phyloP scores from a whole-genome alignment of 2,329 filamentous ascomycete genomes.

The Talaromyces sp. region DNA sequence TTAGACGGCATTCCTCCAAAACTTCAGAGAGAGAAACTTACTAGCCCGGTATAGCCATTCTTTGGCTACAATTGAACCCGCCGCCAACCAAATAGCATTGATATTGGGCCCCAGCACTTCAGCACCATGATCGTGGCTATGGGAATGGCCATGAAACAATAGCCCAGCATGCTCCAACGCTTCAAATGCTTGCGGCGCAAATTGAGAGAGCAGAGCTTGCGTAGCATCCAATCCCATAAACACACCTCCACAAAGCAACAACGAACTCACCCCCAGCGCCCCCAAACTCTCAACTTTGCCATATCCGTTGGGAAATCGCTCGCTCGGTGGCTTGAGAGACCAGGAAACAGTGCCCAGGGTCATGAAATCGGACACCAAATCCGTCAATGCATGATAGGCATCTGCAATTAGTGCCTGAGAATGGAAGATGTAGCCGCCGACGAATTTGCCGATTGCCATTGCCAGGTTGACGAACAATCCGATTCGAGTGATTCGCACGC shows the following conservation, averaged over 20 bases:
- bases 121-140: constrained; percentile 52
- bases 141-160: constrained; percentile 56
- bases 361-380: constrained; percentile 90
- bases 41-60: constrained; percentile 97
- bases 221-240: constrained; percentile 85
- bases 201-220: constrained; percentile 66
- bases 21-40: constrained; percentile 48
- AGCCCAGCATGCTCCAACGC: constrained; percentile 38
- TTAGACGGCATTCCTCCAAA: constrained; percentile 12
- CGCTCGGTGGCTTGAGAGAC: constrained; percentile 79
- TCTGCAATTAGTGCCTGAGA: constrained; percentile 91
- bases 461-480: constrained; percentile 83
- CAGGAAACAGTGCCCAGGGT: constrained; percentile 92
- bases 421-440: constrained; percentile 91
- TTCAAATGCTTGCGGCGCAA: constrained; percentile 64
- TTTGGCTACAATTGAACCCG: constrained; percentile 84
- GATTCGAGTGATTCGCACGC: constrained; percentile 88
- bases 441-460: constrained; percentile 91
- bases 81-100: constrained; percentile 91
- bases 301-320: constrained; percentile 83
- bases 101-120: constrained; percentile 69
- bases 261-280: constrained; percentile 85
- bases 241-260: constrained; percentile 82
- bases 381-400: constrained; percentile 91
- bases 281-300: constrained; percentile 98